Evolutionary conservation across 139 green algal species (phyloP), one percentile per base, ranked within the genome.

Genomic region (Chlorokybus atmophyticus): DNA sequence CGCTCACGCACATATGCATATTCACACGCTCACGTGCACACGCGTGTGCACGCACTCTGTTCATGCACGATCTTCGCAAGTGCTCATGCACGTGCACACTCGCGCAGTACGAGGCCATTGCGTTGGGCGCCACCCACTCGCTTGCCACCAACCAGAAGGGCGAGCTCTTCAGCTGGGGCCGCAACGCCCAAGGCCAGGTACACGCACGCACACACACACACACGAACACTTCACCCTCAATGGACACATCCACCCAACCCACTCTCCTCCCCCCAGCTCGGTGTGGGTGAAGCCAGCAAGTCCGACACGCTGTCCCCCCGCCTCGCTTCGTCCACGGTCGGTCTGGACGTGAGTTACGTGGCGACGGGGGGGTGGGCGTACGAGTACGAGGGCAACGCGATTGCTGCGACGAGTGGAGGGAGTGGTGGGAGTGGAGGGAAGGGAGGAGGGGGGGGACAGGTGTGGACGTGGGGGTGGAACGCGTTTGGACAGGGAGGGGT

Each of bases 381-480:
- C 14, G 35, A 44, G 35, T 44, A 44, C 35, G 14, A 60, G 29
- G 32, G 25, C 24, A 30, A 28, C 52, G 30, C 52, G 6, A 4
- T 57, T 25, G 50, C 29, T 4, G 26, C 35, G 29, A 57, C n/a
- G n/a, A n/a, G n/a, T n/a, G n/a, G n/a, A n/a, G n/a, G n/a, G n/a
- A n/a, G n/a, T n/a, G n/a, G n/a, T n/a, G n/a, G n/a, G n/a, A n/a
- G n/a, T n/a, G n/a, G n/a, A n/a, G n/a, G n/a, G n/a, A n/a, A n/a
- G n/a, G n/a, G n/a, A n/a, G n/a, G n/a, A 24, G 26, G 5, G 7
- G 29, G 3, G 3, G 59, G 51, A 3, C 21, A 49, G 29, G 50
- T 68, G 2, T 68, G 55, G 32, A 42, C 60, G 4, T 68, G 60
- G 60, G 60, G 60, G 42, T 68, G 60, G 60, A 60, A 68, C 55